Base-by-base conservation (phyloP, 2,329 filamentous ascomycete genomes). In the Fusarium duplospermum region DNA sequence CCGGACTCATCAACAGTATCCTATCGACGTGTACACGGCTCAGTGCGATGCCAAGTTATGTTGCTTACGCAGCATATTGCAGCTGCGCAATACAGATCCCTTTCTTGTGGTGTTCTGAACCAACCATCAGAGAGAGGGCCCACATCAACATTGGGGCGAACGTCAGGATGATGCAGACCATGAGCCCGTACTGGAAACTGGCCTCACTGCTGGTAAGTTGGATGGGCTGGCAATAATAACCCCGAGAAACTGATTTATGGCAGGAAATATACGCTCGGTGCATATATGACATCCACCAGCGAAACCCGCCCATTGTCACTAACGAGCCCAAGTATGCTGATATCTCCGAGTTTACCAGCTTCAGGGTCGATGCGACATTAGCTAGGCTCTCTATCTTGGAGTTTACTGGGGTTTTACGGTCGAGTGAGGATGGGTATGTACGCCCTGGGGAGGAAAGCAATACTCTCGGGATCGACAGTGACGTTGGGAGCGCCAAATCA, bases 51-150 rank as follows among this genome's bases (percentile, higher is more conserved):
- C 67, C 70, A 13, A 73, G 66, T n/a, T 77, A 73, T 29, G 61
- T 77, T 47, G 72, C 70, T 4, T 76, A 75, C 45, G 69, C 68
- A 1, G 74, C 72, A 3, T 77, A 77, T 36, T 75, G 72, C 20
- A 67, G 72, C 2, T 74, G 72, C 20, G 76, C 76, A 1, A 71
- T 77, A 14, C 69, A 75, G 35, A 77, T 75, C 2, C 76, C 76
- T 4, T 77, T 77, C 45, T 62, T 77, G 42, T 74, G 76, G 74
- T 76, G 67, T n/a, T 40, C 60, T 2, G 67, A 76, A 4, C n/a
- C 29, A 5, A 50, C 31, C 2, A 64, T 76, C 10, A 73, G 64
- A 61, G 67, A 76, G 13, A 54, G 42, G 6, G 69, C 69, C 18
- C 50, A 59, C 13, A 16, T 13, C 24, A 72, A 72, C n/a, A 60